Percentiles rank a stretch among this genome's conserved stretches.
Evolutionary conservation across 148 eudicot genomes (phyloP).

Genomic region (Drosera capensis): DNA sequence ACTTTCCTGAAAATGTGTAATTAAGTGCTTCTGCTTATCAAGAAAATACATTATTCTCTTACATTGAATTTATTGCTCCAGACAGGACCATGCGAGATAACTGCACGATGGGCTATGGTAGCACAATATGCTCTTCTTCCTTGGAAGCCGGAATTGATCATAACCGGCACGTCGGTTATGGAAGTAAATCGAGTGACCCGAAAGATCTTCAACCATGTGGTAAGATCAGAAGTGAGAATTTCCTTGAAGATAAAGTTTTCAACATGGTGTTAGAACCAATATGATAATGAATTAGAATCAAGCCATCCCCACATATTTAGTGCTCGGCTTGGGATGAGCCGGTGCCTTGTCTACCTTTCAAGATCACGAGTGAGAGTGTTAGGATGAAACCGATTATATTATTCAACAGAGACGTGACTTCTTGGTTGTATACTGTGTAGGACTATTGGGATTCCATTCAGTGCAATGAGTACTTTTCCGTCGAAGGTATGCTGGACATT

Average conservation of each 20-base stretch:
- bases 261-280: background rate
- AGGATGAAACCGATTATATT: too few relatives aligned
- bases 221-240: constrained; percentile 13
- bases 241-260: background rate
- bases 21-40: too few relatives aligned
- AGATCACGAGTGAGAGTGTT: too few relatives aligned
- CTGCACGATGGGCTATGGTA: constrained; percentile 27
- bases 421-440: constrained; percentile 14
- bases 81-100: constrained; percentile 1
- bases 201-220: constrained; percentile 87
- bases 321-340: too few relatives aligned
- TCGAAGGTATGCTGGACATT: constrained; percentile 67
- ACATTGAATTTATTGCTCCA: background rate
- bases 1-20: too few relatives aligned
- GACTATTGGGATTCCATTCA: constrained; percentile 92
- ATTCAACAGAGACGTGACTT: too few relatives aligned
- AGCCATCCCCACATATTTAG: too few relatives aligned
- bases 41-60: too few relatives aligned
- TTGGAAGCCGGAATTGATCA: constrained; percentile 83
- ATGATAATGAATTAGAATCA: too few relatives aligned
- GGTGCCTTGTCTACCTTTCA: too few relatives aligned
- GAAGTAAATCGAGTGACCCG: constrained; percentile 70
- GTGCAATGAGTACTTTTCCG: constrained; percentile 65
- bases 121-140: constrained; percentile 68
- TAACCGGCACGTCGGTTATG: constrained; percentile 93